Conservation (phyloP, 345 rosid species). For the Hibiscus mutabilis region DNA sequence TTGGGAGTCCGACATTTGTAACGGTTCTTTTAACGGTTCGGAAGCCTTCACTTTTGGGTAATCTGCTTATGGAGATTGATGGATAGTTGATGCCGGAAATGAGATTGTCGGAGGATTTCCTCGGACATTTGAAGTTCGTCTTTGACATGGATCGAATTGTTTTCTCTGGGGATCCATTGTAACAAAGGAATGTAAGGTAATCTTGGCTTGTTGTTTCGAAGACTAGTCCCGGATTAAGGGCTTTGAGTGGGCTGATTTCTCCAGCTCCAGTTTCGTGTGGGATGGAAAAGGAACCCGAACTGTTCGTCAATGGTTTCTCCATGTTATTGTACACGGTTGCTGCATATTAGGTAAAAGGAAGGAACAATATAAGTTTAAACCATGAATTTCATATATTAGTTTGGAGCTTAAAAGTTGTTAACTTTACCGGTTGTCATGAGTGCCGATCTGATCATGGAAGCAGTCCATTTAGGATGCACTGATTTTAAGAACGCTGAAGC, state of each 20-base stretch:
- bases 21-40: constrained; percentile 35
- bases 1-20: constrained; percentile 51
- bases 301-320: constrained; percentile 40
- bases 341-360: constrained; percentile 20
- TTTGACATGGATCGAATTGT: constrained; percentile 40
- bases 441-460: constrained; percentile 73
- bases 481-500: constrained; percentile 62
- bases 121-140: constrained; percentile 45
- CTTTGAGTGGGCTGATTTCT: constrained; percentile 49
- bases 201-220: constrained; percentile 49
- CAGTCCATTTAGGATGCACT: constrained; percentile 42
- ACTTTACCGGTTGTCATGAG: constrained; percentile 66
- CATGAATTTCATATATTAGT: background rate
- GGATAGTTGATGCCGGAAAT: constrained; percentile 65
- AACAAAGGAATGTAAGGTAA: constrained; percentile 56
- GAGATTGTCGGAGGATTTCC: constrained; percentile 20
- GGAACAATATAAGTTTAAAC: background rate
- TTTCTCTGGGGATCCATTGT: constrained; percentile 45
- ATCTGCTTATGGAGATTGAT: constrained; percentile 58
- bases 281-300: constrained; percentile 34
- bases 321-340: constrained; percentile 44
- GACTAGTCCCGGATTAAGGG: constrained; percentile 71
- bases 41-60: constrained; percentile 21
- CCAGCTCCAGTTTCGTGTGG: constrained; percentile 72
- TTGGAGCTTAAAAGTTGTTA: background rate